Conservation (phyloP, 2,329 filamentous ascomycete genomes). For the Bretziella fagacearum region DNA sequence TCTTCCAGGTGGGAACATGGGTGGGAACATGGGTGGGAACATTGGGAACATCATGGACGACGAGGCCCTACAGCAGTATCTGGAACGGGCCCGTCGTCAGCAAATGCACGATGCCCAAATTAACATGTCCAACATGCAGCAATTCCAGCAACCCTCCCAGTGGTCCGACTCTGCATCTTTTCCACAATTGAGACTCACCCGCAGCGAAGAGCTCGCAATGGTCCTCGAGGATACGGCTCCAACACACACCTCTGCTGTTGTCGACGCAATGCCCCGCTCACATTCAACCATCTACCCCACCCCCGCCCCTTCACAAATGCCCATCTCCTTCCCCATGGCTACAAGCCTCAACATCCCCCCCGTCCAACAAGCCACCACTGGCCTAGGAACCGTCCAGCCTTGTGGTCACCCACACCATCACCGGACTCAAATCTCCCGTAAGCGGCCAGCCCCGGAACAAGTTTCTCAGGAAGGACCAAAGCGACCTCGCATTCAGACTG, state of each 20-base stretch:
- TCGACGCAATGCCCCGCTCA: conserved; percentile 11
- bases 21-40: too few relatives aligned
- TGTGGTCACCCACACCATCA: background rate
- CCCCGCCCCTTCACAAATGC: too few relatives aligned
- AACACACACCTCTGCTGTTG: conserved; percentile 12
- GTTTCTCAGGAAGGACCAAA: background rate
- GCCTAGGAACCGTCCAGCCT: background rate
- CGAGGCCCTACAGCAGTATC: background rate
- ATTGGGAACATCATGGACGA: background rate
- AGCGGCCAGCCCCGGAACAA: background rate
- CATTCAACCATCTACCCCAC: too few relatives aligned
- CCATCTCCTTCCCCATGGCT: too few relatives aligned
- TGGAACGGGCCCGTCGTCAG: background rate
- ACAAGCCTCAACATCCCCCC: too few relatives aligned
- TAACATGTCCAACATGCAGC: background rate
- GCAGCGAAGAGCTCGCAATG: conserved; percentile 3
- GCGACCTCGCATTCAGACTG: background rate
- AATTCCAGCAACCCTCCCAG: too few relatives aligned
- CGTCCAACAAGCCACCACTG: too few relatives aligned
- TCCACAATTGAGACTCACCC: background rate
- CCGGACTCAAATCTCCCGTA: background rate
- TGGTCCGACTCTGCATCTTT: background rate
- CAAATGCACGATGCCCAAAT: background rate
- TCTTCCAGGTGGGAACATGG: too few relatives aligned
- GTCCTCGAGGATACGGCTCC: conserved; percentile 7